Percentiles rank a stretch among this genome's conserved stretches.
Evolutionary conservation across 2,329 filamentous ascomycete genomes (phyloP).

Genomic region (Exophiala sp.): DNA sequence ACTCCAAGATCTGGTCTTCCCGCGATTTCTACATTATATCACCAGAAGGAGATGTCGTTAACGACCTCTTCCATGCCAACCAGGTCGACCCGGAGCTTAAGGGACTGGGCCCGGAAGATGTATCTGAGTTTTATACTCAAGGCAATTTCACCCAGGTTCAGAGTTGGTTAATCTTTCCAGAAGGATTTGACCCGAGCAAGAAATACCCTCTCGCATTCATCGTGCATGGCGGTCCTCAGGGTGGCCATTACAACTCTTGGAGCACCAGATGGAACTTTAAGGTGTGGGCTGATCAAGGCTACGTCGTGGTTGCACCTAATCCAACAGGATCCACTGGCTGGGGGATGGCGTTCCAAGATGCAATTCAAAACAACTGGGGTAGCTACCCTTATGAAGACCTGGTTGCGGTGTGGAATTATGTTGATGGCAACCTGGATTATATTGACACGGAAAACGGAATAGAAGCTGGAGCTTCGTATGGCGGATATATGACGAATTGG

Average conservation of each 20-base stretch:
- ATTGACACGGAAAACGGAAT: conserved; percentile 38
- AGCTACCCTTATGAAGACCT: conserved; percentile 78
- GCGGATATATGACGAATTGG: conserved; percentile 60
- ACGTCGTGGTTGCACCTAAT: conserved; percentile 74
- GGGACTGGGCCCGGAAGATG: conserved; percentile 33
- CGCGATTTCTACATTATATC: conserved; percentile 35
- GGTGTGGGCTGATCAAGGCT: conserved; percentile 81
- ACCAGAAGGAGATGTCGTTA: conserved; percentile 30
- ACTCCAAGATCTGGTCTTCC: conserved; percentile 35
- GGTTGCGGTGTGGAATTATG: conserved; percentile 68
- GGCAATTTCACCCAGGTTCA: conserved; percentile 37
- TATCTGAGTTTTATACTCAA: conserved; percentile 36
- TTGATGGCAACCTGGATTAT: conserved; percentile 41
- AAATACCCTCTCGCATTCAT: conserved; percentile 74
- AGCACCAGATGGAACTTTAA: conserved; percentile 80
- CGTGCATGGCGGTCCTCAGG: conserved; percentile 78
- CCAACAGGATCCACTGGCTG: conserved; percentile 79
- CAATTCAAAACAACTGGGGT: conserved; percentile 76
- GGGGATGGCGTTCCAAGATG: conserved; percentile 69
- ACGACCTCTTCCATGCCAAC: conserved; percentile 35
- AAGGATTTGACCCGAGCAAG: conserved; percentile 59
- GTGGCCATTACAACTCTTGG: conserved; percentile 70
- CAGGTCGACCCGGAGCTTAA: conserved; percentile 37
- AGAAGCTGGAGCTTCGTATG: conserved; percentile 39
- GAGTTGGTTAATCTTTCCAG: conserved; percentile 40